Conservation (phyloP, 2,329 filamentous ascomycete genomes). For the Chaetomiaceae sp. region DNA sequence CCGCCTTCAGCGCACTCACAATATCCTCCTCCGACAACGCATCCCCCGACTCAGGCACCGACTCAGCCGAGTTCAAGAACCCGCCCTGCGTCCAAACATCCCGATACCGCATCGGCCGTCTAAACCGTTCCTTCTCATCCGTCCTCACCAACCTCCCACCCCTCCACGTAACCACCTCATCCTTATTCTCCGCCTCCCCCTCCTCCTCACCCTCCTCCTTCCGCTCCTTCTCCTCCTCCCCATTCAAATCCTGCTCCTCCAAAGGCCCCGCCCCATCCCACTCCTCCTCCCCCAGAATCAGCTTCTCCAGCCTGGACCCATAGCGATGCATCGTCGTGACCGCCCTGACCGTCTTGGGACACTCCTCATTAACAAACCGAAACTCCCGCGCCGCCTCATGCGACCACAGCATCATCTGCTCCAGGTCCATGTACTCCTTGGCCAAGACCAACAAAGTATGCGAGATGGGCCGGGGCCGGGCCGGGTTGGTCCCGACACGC, state of each 20-base stretch:
- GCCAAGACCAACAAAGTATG: constrained; percentile 47
- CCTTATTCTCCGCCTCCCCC: not conserved
- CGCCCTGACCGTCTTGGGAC: constrained; percentile 35
- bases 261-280: not conserved
- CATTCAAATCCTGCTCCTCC: not conserved
- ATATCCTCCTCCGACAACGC: constrained; percentile 11
- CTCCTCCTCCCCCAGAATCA: constrained; percentile 14
- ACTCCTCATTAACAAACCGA: constrained; percentile 36
- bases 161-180: not conserved
- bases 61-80: not conserved
- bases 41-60: not conserved
- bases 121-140: not conserved
- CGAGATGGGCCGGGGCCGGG: constrained; percentile 37
- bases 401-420: constrained; percentile 47
- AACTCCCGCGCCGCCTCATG: constrained; percentile 39
- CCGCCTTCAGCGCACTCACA: constrained; percentile 8
- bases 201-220: not conserved
- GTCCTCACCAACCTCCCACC: not conserved
- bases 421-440: constrained; percentile 47
- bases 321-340: constrained; percentile 17
- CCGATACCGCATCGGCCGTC: not conserved
- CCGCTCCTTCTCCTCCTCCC: not conserved
- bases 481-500: constrained; percentile 35
- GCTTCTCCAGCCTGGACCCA: constrained; percentile 16
- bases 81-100: constrained; percentile 3